Evolutionary conservation across 1,139 yeast genomes (phyloP).

Genomic region (Diutina neorugosa): DNA sequence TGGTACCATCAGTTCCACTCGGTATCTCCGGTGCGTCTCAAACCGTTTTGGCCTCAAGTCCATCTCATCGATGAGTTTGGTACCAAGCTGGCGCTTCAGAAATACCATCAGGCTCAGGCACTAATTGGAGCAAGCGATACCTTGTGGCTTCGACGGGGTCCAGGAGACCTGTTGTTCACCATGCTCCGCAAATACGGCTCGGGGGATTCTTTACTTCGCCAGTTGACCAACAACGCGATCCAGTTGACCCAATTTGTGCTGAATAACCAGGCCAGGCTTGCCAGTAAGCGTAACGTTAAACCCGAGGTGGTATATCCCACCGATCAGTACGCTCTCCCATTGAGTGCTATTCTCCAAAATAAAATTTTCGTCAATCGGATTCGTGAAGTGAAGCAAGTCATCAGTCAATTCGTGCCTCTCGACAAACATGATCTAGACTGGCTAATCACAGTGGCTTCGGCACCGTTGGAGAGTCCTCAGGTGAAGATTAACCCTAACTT

Average conservation of each 20-base stretch:
- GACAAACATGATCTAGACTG: constrained; percentile 10
- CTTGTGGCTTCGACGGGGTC: constrained; percentile 6
- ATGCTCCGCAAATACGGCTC: constrained; percentile 5
- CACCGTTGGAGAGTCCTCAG: constrained; percentile 4
- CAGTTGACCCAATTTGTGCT: background rate
- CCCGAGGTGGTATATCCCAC: constrained; percentile 25
- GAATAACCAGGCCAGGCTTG: background rate
- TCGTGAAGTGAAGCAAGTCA: constrained; percentile 13
- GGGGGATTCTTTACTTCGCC: constrained; percentile 11
- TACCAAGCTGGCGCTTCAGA: constrained; percentile 4
- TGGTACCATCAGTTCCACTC: constrained; percentile 16
- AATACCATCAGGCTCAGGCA: constrained; percentile 6
- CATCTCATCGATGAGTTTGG: constrained; percentile 23
- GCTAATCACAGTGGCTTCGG: constrained; percentile 11
- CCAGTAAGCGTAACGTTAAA: background rate
- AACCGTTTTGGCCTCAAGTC: constrained; percentile 22
- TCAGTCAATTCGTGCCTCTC: constrained; percentile 16
- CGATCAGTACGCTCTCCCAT: constrained; percentile 21
- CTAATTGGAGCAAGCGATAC: constrained; percentile 5
- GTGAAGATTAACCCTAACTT: constrained; percentile 17
- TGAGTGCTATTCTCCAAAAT: constrained; percentile 18
- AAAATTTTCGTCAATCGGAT: constrained; percentile 15
- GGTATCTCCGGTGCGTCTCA: constrained; percentile 13
- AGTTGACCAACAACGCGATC: constrained; percentile 14
- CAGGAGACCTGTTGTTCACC: background rate